phyloP scores from a whole-genome alignment of 805 yeast species.

The Phaffomyces antillensis region DNA sequence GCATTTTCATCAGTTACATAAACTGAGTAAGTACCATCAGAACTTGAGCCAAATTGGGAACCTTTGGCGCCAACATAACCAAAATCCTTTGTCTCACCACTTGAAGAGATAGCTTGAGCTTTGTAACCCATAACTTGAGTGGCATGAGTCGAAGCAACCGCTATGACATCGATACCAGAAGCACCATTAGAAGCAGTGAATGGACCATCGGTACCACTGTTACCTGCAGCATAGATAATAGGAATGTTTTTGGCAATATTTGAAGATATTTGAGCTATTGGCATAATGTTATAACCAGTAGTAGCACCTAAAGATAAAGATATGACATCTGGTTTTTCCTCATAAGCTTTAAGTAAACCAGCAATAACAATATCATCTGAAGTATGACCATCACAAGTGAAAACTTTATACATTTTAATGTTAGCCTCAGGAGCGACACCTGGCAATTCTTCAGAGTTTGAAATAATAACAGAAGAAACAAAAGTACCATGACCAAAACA shows the following conservation, averaged over 20 bases:
- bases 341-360: constrained; percentile 11
- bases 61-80: constrained; percentile 7
- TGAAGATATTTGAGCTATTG: constrained; percentile 10
- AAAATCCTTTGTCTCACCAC: constrained; percentile 5
- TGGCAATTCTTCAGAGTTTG: constrained; percentile 1
- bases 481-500: constrained; percentile 17
- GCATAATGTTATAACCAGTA: constrained; percentile 9
- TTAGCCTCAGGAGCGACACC: constrained; percentile 16
- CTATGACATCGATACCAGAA: constrained; percentile 8
- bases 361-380: constrained; percentile 11
- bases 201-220: constrained; percentile 9
- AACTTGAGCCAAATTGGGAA: background rate
- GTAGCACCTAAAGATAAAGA: constrained; percentile 11
- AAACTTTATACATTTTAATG: constrained; percentile 12
- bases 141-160: constrained; percentile 13
- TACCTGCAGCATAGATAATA: constrained; percentile 13
- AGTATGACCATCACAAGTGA: constrained; percentile 7
- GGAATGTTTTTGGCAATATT: constrained; percentile 8
- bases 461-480: constrained; percentile 11
- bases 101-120: constrained; percentile 7
- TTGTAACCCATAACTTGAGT: constrained; percentile 7
- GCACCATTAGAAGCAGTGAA: constrained; percentile 12
- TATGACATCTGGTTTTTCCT: constrained; percentile 11
- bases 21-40: constrained; percentile 5
- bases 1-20: constrained; percentile 2